These are phyloP conservation scores for Vickermania spadyakhi DNA, from an alignment of 208 protist species.

Conservation along the genomic window DNA sequence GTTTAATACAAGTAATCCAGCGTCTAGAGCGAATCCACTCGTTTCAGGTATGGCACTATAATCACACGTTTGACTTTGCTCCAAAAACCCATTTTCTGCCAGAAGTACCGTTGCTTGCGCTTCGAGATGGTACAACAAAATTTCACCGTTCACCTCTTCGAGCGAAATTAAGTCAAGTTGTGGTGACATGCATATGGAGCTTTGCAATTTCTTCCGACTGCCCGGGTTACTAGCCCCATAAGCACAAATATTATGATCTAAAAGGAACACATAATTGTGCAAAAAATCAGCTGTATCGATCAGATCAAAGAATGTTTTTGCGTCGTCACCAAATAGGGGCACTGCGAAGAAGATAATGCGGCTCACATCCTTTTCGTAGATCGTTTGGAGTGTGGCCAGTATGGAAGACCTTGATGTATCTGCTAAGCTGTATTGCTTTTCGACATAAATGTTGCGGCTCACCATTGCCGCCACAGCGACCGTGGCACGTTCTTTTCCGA, in stretches of 20 bases:
- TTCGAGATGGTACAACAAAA: constrained; percentile 15
- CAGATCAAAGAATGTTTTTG: constrained; percentile 55
- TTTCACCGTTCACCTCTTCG: constrained; percentile 25
- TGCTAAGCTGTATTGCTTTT: constrained; percentile 39
- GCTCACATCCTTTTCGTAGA: constrained; percentile 59
- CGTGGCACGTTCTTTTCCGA: constrained; percentile 32
- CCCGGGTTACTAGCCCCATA: constrained; percentile 22
- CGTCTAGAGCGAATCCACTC: constrained; percentile 65
- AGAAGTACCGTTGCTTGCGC: constrained; percentile 24
- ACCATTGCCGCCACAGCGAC: constrained; percentile 38
- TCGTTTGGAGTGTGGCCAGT: constrained; percentile 29
- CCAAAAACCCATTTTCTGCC: constrained; percentile 53
- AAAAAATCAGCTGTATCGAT: constrained; percentile 40
- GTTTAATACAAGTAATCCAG: constrained; percentile 54
- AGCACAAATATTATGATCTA: constrained; percentile 54
- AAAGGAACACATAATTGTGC: constrained; percentile 72
- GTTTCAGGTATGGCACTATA: constrained; percentile 22
- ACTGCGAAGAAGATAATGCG: constrained; percentile 51
- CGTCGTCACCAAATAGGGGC: constrained; percentile 28
- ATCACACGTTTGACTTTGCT: constrained; percentile 35
- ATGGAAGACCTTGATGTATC: constrained; percentile 21
- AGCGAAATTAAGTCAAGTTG: constrained; percentile 24
- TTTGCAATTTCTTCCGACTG: constrained; percentile 41
- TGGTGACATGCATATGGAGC: constrained; percentile 74
- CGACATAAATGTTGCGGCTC: constrained; percentile 60